These are phyloP conservation scores for Fusarium sp. DNA, from an alignment of 2,329 filamentous ascomycete species.

Conservation along the genomic window DNA sequence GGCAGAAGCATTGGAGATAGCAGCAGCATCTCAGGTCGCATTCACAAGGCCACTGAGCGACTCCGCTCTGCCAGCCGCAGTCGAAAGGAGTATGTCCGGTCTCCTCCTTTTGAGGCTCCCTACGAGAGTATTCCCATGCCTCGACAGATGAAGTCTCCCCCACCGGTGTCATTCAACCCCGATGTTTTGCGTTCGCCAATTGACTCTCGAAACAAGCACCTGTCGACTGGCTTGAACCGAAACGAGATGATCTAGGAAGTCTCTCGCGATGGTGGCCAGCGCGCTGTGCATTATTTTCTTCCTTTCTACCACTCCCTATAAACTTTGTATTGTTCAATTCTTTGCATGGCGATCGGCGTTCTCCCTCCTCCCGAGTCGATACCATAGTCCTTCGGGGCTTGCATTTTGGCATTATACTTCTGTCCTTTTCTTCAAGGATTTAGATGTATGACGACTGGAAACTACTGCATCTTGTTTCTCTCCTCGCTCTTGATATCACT, in stretches of 20 bases:
- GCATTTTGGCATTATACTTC: constrained; percentile 14
- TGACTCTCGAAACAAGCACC: constrained; percentile 49
- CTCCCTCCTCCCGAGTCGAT: constrained; percentile 34
- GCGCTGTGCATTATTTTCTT: constrained; percentile 12
- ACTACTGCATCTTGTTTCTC: background rate
- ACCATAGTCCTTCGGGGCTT: constrained; percentile 22
- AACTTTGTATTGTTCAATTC: constrained; percentile 34
- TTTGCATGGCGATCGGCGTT: constrained; percentile 55
- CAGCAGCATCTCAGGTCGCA: constrained; percentile 60
- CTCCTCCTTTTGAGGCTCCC: constrained; percentile 46
- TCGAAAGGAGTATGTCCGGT: constrained; percentile 53
- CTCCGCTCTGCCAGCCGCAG: constrained; percentile 68
- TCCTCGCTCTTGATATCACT: constrained; percentile 17
- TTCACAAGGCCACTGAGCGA: constrained; percentile 67
- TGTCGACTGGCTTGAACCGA: constrained; percentile 61
- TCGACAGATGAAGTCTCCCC: constrained; percentile 46
- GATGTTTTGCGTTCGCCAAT: constrained; percentile 48
- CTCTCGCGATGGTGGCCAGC: constrained; percentile 4
- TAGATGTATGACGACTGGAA: constrained; percentile 1
- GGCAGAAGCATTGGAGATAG: constrained; percentile 65
- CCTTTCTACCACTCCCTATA: constrained; percentile 34
- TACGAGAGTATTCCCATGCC: constrained; percentile 54
- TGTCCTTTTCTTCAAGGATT: background rate
- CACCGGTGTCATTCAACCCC: constrained; percentile 52
- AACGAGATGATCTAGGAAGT: constrained; percentile 64